phyloP scores from a whole-genome alignment of 2,329 filamentous ascomycete genomes.

The Pezicula carpinea region DNA sequence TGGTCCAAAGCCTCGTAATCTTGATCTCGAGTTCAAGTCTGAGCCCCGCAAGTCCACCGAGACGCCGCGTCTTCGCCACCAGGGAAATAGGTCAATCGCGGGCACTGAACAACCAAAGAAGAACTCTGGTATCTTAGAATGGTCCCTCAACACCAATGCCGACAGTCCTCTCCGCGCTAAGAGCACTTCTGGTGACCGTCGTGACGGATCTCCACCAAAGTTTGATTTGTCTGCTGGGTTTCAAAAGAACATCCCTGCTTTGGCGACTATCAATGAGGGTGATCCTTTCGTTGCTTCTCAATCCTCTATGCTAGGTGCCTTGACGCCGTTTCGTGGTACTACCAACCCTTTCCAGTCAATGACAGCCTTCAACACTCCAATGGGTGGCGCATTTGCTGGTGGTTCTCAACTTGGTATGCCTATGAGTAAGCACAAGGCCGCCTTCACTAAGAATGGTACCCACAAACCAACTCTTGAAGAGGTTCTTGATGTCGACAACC shows the following conservation, averaged over 20 bases:
- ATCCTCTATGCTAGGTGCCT: neutral
- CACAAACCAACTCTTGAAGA: slow-evolving; percentile 21
- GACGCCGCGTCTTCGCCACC: slow-evolving; percentile 15
- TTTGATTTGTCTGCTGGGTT: slow-evolving; percentile 12
- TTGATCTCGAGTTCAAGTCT: slow-evolving; percentile 10
- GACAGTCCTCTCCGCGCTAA: neutral
- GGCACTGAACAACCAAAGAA: slow-evolving; percentile 13
- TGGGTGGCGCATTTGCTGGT: slow-evolving; percentile 1
- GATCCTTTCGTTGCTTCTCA: slow-evolving; percentile 11
- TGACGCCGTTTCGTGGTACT: neutral
- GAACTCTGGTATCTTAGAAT: slow-evolving; percentile 9
- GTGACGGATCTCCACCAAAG: slow-evolving; percentile 9
- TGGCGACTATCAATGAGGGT: slow-evolving; percentile 8
- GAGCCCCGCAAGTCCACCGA: slow-evolving; percentile 7
- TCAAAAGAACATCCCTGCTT: slow-evolving; percentile 1
- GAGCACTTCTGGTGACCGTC: neutral
- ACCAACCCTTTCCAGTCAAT: neutral
- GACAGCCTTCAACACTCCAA: slow-evolving; percentile 3
- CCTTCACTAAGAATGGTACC: slow-evolving; percentile 17
- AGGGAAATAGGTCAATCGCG: slow-evolving; percentile 15
- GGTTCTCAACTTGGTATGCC: neutral
- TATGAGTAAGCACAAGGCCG: slow-evolving; percentile 12
- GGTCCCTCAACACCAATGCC: slow-evolving; percentile 10
- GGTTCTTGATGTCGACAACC: slow-evolving; percentile 22
- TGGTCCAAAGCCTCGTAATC: slow-evolving; percentile 4